These are phyloP conservation scores for Albophoma yamanashiensis DNA, from an alignment of 2,329 filamentous ascomycete genomes.

Conservation along the genomic window DNA sequence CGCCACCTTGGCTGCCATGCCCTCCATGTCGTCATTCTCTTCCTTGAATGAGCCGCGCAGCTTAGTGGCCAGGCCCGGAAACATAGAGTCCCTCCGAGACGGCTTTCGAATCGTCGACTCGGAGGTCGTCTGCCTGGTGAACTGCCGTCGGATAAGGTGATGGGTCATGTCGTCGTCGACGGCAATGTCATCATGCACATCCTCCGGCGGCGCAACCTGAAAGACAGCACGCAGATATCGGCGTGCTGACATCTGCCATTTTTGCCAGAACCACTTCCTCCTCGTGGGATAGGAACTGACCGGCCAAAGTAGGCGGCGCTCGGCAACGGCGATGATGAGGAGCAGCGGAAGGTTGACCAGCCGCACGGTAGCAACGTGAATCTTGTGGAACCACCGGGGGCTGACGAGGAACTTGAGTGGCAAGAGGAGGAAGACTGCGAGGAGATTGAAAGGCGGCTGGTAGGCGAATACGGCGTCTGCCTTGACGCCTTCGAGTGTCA, in stretches of 20 bases:
- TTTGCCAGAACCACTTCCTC: conserved; percentile 50
- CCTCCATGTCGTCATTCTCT: conserved; percentile 28
- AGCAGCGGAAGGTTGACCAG: conserved; percentile 66
- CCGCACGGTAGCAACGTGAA: conserved; percentile 69
- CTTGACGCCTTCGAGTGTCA: conserved; percentile 80
- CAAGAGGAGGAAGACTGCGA: conserved; percentile 63
- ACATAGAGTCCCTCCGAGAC: conserved; percentile 45
- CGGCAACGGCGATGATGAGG: conserved; percentile 57
- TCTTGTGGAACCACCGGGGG: conserved; percentile 84
- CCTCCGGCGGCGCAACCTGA: conserved; percentile 56
- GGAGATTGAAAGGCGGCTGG: conserved; percentile 72
- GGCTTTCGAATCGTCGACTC: conserved; percentile 18
- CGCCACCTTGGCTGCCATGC: conserved; percentile 32
- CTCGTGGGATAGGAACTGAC: conserved; percentile 11
- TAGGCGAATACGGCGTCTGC: conserved; percentile 76
- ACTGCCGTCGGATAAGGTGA: conserved; percentile 48
- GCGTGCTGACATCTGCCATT: conserved; percentile 58
- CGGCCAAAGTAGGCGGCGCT: conserved; percentile 59
- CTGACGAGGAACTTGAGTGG: conserved; percentile 69
- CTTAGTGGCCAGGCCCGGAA: conserved; percentile 37
- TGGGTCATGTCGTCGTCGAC: conserved; percentile 48
- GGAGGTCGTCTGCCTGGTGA: conserved; percentile 33
- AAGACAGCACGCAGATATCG: conserved; percentile 65
- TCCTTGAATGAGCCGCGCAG: conserved; percentile 38
- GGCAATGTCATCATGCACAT: conserved; percentile 43